A percentile compares a stretch with the other conserved stretches of the same genome.
These are phyloP conservation scores for Epichloe sylvatica DNA, from an alignment of 2,329 filamentous ascomycete species.

Conservation along the genomic window DNA sequence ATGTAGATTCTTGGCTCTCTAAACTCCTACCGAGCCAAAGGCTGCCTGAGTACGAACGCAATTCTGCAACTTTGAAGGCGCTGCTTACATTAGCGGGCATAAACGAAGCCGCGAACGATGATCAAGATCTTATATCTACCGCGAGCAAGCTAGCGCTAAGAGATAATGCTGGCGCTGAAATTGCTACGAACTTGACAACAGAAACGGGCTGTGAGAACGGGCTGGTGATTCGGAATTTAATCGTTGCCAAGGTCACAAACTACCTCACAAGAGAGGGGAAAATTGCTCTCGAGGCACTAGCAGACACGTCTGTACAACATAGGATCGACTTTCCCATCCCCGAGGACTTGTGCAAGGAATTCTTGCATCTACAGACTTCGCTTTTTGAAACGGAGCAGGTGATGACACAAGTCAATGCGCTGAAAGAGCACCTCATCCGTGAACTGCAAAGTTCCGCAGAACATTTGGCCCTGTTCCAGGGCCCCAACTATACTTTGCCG, in stretches of 20 bases:
- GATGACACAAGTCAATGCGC: conserved; percentile 35
- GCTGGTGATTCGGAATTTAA: conserved; percentile 33
- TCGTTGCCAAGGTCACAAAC: neutral
- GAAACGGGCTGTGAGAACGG: neutral
- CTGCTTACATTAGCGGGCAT: conserved; percentile 59
- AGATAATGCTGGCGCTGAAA: neutral
- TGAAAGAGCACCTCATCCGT: conserved; percentile 41
- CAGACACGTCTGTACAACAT: conserved; percentile 35
- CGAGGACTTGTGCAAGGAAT: conserved; percentile 33
- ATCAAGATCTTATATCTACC: conserved; percentile 41
- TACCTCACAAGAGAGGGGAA: conserved; percentile 36
- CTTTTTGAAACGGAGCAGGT: conserved; percentile 42
- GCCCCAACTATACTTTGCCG: conserved; percentile 37
- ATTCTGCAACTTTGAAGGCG: conserved; percentile 64
- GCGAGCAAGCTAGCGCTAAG: conserved; percentile 45
- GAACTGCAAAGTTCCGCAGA: conserved; percentile 29
- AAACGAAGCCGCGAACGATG: conserved; percentile 68
- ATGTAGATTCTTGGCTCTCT: conserved; percentile 66
- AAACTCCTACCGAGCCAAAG: conserved; percentile 50
- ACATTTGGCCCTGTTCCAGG: conserved; percentile 29
- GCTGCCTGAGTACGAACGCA: conserved; percentile 69
- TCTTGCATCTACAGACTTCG: conserved; percentile 42
- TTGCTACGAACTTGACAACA: neutral
- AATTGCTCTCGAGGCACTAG: conserved; percentile 43
- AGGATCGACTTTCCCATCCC: conserved; percentile 35